Percentiles rank a stretch among this genome's conserved stretches.
These are phyloP conservation scores for Mortierella sp. DNA, from an alignment of 371 early-diverging fungal genomes.

Conservation along the genomic window DNA sequence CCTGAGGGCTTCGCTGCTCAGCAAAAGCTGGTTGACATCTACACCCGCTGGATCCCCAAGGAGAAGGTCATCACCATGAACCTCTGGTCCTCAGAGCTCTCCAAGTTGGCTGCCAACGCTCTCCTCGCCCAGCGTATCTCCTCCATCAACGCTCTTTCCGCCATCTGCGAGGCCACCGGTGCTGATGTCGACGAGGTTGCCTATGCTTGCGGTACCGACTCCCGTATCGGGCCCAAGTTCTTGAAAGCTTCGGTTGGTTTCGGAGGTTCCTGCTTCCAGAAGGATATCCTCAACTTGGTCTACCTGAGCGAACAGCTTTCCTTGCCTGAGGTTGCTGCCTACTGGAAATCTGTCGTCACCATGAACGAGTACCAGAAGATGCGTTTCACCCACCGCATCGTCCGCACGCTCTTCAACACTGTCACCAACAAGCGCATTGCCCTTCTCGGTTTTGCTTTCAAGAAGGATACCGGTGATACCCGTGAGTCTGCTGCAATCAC, in stretches of 20 bases:
- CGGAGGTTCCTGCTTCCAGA: conserved; percentile 97
- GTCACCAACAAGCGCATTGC: conserved; percentile 88
- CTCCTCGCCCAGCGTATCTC: conserved; percentile 97
- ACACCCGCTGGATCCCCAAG: conserved; percentile 78
- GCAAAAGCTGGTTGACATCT: conserved; percentile 79
- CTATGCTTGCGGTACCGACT: conserved; percentile 90
- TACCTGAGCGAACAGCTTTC: conserved; percentile 87
- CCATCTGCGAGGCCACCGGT: conserved; percentile 96
- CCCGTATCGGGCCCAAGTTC: conserved; percentile 92
- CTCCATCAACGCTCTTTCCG: conserved; percentile 91
- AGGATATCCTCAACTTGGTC: conserved; percentile 94
- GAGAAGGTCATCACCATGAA: conserved; percentile 92
- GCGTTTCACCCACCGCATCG: conserved; percentile 85
- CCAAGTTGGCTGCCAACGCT: conserved; percentile 95
- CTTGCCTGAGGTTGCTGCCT: conserved; percentile 92
- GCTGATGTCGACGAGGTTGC: conserved; percentile 96
- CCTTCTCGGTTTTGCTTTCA: conserved; percentile 94
- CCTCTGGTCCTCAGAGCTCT: conserved; percentile 95
- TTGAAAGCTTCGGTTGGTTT: conserved; percentile 94
- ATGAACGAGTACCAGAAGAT: conserved; percentile 96
- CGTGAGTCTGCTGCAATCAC: conserved; percentile 94
- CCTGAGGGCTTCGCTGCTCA: conserved; percentile 83
- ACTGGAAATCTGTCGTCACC: conserved; percentile 92
- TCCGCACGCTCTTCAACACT: conserved; percentile 82
- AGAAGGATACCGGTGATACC: conserved; percentile 96